phyloP scores from a whole-genome alignment of 208 protist genomes.

The Acanthamoeba castellanii region DNA sequence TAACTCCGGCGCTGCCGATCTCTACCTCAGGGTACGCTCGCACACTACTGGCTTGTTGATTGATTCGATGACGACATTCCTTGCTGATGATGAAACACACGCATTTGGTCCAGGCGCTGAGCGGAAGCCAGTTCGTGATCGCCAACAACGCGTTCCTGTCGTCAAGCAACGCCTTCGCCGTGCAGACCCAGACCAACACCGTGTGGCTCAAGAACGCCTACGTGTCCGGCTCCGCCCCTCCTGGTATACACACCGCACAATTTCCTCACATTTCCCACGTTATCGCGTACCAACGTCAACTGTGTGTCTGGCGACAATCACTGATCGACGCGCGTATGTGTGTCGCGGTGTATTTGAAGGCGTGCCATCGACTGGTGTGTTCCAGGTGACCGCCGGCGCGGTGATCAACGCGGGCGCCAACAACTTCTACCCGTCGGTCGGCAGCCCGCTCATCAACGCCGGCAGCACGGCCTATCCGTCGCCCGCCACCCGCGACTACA shows the following conservation, averaged over 20 bases:
- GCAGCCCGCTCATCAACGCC: neutral
- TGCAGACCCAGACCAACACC: neutral
- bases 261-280: neutral
- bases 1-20: neutral
- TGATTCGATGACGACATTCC: neutral
- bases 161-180: neutral
- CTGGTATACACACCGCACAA: neutral
- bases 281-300: neutral
- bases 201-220: slow-evolving; percentile 37
- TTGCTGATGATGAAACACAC: neutral
- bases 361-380: neutral
- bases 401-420: neutral
- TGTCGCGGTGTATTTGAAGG: neutral
- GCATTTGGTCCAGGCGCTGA: neutral
- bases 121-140: neutral
- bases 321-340: neutral
- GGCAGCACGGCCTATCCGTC: neutral
- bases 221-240: neutral
- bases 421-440: slow-evolving; percentile 7
- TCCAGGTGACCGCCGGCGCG: neutral
- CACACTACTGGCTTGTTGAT: neutral
- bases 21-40: neutral
- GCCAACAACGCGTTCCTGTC: slow-evolving; percentile 7
- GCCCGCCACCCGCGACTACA: neutral
- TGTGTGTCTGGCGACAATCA: too few relatives aligned